Base-by-base conservation (phyloP, 2,329 filamentous ascomycete species). In the Moelleriella libera region DNA sequence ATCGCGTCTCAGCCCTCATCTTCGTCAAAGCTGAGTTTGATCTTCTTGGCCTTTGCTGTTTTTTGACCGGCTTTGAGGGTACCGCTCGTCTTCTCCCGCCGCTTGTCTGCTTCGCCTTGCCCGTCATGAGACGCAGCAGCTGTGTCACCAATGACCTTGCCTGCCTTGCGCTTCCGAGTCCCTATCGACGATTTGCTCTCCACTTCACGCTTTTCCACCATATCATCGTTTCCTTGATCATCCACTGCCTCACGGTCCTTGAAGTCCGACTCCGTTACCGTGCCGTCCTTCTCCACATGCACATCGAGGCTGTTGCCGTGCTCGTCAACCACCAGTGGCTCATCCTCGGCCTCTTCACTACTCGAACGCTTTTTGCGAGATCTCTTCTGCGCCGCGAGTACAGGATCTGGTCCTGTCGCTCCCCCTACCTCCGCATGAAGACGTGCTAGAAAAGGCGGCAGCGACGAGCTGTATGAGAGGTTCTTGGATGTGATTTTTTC, bases 281-380 rank as follows among this genome's bases (percentile, higher is more conserved):
- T 58, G 6, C 71, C 71, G 50, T 50, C 69, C 43, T 60, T 59
- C 46, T 63, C 65, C 5, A 74, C 60, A 14, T 74, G 51, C 55
- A 78, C 54, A 65, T 63, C 44, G 31, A 82, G 74, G 31, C 82
- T 73, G 47, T 86, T 83, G 45, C 79, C 83, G 5, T 75, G 71
- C 59, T 88, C 85, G 54, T 90, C 77, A 4, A 92, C 78, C 46
- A 87, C 79, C 0, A 87, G 72, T 0, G 86, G 86, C 45, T 73
- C 82, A 60, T 90, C 85, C 54, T 90, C 85, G 10, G 83, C 83
- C 50, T 88, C 80, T 41, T 82, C 81, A 54, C 82, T 80, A 50
- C 68, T 76, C 12, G 75, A 77, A 37, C 71, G 72, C 64, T 68
- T 75, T 65, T 70, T 75, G 49, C 57, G 63, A 45, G 70, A 66